Evolutionary conservation across 2,329 filamentous ascomycete genomes (phyloP), one percentile per base, ranked within the genome.

Genomic region (Colletotrichum spaethianum): DNA sequence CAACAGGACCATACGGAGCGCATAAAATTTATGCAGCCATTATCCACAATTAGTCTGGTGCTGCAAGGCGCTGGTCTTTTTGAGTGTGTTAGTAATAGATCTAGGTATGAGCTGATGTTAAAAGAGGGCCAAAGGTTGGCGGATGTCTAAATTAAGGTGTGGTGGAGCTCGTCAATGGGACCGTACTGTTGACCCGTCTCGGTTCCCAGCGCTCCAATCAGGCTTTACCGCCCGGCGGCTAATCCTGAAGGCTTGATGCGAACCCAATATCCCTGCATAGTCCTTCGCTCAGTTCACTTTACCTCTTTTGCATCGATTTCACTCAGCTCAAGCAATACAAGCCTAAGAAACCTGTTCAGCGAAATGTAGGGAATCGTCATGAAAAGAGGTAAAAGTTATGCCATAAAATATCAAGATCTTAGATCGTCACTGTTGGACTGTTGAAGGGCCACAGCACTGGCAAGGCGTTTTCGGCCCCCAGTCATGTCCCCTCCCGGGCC

Each of bases 131-230:
- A 12, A 9, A 36, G 3, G 26, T 44, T 65, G 59, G 40, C 20
- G 14, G 7, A n/a, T 36, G 52, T 65, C 59, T 63, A 65, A 70
- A 65, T 65, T 59, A 53, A 69, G 67, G 59, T 63, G 59, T 48
- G 31, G 59, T 50, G 65, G 59, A n/a, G 26, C 14, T 9, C 38
- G 23, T 28, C 2, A 26, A 12, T 31, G 33, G 62, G 40, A 16
- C 33, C 18, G n/a, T 48, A n/a, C 23, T 23, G 4, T n/a, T 8
- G 55, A n/a, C 26, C 40, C 56, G 48, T 20, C 44, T 14, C n/a
- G 36, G 5, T 4, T 5, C 26, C 20, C 36, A 23, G 57, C 42
- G 40, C 40, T 42, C 69, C 65, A 72, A 72, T 63, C 28, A 59
- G 26, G 26, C 1, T 9, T 38, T 28, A 5, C 0, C n/a, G 18